Evolutionary conservation across 345 rosid genomes (phyloP).

Genomic region (Sonneratia caseolaris): DNA sequence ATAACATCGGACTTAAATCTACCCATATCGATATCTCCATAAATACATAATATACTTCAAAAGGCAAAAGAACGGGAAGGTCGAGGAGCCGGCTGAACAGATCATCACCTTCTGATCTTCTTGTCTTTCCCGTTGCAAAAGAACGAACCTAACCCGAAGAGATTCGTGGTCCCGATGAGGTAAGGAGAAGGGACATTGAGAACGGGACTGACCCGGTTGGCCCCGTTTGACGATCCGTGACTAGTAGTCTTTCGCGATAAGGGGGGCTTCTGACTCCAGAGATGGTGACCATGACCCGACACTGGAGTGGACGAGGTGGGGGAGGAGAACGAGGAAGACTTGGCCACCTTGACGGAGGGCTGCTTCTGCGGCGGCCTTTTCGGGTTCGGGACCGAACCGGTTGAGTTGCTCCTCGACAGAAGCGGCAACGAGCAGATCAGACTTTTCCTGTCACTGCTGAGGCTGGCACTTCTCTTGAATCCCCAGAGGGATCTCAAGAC

Average conservation of each 20-base stretch:
- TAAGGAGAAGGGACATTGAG: constrained; percentile 13
- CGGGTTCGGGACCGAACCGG: constrained; percentile 10
- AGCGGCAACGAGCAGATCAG: constrained; percentile 12
- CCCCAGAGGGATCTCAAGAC: constrained; percentile 11
- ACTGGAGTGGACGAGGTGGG: constrained; percentile 1
- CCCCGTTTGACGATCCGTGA: constrained; percentile 2
- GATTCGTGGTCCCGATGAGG: constrained; percentile 6
- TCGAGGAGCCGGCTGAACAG: not conserved
- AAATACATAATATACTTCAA: not conserved
- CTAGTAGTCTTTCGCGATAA: constrained; percentile 4
- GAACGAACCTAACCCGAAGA: not conserved
- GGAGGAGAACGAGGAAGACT: constrained; percentile 4
- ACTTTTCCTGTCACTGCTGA: constrained; percentile 6
- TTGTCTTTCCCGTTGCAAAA: not conserved
- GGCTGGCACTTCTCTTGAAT: constrained; percentile 13
- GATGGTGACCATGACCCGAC: not conserved
- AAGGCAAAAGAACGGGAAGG: too few species aligned
- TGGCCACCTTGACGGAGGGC: constrained; percentile 2
- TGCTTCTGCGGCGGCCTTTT: constrained; percentile 6
- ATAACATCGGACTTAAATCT: not conserved
- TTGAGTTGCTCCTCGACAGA: constrained; percentile 14
- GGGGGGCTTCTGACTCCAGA: constrained; percentile 5
- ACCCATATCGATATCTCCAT: not conserved
- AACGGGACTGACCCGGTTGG: constrained; percentile 2
- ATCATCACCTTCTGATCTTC: not conserved